These are phyloP conservation scores for Geoglossum glabrum DNA, from an alignment of 495 filamentous ascomycete genomes.

Conservation along the genomic window DNA sequence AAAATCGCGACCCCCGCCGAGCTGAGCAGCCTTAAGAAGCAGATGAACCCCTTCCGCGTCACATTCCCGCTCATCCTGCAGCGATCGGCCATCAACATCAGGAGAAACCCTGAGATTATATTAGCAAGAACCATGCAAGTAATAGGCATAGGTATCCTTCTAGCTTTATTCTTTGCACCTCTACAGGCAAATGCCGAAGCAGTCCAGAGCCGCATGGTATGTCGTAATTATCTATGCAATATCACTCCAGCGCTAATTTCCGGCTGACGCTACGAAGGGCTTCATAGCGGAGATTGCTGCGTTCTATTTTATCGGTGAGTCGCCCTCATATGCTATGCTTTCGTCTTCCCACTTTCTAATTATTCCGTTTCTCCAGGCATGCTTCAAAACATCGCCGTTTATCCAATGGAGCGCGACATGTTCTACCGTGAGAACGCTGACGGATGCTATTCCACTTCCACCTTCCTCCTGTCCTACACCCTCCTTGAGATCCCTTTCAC, in stretches of 20 bases:
- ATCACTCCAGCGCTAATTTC: constrained; percentile 52
- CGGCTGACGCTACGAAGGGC: constrained; percentile 10
- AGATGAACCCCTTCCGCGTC: constrained; percentile 35
- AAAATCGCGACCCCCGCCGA: constrained; percentile 43
- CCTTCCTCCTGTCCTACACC: constrained; percentile 49
- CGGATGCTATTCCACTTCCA: constrained; percentile 40
- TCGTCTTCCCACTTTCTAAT: constrained; percentile 14
- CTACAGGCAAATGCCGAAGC: constrained; percentile 19
- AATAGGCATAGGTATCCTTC: constrained; percentile 40
- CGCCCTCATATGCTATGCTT: background rate
- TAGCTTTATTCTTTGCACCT: constrained; percentile 53
- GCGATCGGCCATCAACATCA: constrained; percentile 44
- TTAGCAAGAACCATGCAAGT: constrained; percentile 48
- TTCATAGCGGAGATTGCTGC: constrained; percentile 49
- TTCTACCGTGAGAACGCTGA: constrained; percentile 55
- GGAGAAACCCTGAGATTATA: constrained; percentile 40
- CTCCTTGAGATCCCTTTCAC: constrained; percentile 50
- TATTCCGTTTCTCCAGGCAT: constrained; percentile 24
- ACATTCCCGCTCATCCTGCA: constrained; percentile 44
- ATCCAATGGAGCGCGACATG: constrained; percentile 45
- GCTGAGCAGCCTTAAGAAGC: constrained; percentile 40
- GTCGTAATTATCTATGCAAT: constrained; percentile 34
- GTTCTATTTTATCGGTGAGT: constrained; percentile 42
- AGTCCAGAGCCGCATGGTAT: background rate
- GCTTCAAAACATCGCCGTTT: constrained; percentile 57